A percentile compares a stretch with the other conserved stretches of the same genome.
Evolutionary conservation across 768 basidiomycete genomes (phyloP).

Genomic region (Boletus sp.): DNA sequence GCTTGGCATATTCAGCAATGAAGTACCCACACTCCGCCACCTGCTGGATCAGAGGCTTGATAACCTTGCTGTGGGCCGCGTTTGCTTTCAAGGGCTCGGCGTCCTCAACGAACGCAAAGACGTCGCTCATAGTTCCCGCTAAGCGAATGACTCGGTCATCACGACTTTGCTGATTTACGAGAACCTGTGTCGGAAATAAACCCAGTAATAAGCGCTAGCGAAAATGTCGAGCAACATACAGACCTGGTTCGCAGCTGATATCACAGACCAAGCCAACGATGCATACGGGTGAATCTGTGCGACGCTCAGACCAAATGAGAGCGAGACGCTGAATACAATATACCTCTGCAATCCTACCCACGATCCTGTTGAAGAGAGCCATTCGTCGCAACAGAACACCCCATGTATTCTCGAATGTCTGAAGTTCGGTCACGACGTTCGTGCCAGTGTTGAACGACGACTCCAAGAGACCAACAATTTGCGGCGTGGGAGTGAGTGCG

Average conservation of each 20-base stretch:
- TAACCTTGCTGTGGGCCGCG: constrained; percentile 4
- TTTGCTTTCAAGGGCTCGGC: constrained; percentile 6
- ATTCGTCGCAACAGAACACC: constrained; percentile 10
- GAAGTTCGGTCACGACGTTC: constrained; percentile 1
- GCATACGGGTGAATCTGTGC: constrained; percentile 18
- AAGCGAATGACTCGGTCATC: constrained; percentile 16
- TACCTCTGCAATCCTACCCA: constrained; percentile 16
- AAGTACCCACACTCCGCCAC: constrained; percentile 26
- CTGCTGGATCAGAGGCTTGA: constrained; percentile 17
- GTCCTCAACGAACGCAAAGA: constrained; percentile 14
- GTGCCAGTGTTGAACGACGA: neutral
- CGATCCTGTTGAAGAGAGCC: constrained; percentile 11
- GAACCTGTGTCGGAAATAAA: constrained; percentile 3
- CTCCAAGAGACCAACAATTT: neutral
- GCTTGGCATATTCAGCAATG: constrained; percentile 21
- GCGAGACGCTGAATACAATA: neutral
- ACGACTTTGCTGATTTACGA: constrained; percentile 18
- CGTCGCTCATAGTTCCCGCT: constrained; percentile 15
- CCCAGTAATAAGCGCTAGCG: neutral
- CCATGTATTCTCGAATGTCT: constrained; percentile 21
- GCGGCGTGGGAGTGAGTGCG: neutral
- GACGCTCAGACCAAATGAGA: neutral
- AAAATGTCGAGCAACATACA: neutral
- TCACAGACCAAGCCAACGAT: constrained; percentile 22
- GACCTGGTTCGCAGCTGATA: constrained; percentile 22